Base-by-base conservation (phyloP, 2,329 filamentous ascomycete genomes). In the Ceratocystiopsis minuta region DNA sequence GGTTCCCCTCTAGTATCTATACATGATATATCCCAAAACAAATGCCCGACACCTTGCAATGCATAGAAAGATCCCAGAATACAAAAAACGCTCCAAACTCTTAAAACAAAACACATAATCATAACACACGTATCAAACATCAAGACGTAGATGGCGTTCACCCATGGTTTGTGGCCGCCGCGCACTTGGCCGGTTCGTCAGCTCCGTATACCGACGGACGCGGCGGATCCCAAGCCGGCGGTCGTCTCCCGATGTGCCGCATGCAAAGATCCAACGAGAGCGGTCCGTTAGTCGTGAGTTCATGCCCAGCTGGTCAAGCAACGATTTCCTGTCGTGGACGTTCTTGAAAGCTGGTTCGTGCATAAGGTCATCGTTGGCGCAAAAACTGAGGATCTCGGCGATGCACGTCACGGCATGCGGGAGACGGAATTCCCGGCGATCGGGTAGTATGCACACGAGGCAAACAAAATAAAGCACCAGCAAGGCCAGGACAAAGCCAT, bases 341-440 rank as follows among this genome's bases (percentile, higher is more conserved):
- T 76, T 70, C 40, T 75, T 68, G 55, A 95, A 88, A 0, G 80
- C 72, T 11, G 75, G 67, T 53, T 94, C 86, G 6, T 71, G 65
- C 2, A 83, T 63, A 16, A 92, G 63, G 18, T 79, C 78, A 36
- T 77, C 78, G 50, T 78, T 77, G 45, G 82, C 75, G 36, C 88
- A 65, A 55, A 88, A 87, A 53, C 75, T 79, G 50, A 92, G 70
- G 17, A 87, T 66, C 55, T 87, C 84, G 1, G 81, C 80, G 16
- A 92, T 66, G 38, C 72, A 83, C 46, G 68, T 72, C 35, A 82
- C 75, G 6, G 68, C 67, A 54, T 92, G 85, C 0, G 85, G 84
- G 2, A 93, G 68, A 36, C 77, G 64, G 49, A 77, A 73, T 34
- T 67, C 63, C 36, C 64, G 60, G 14, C 81, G 69, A 13, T 64